Base-by-base conservation (phyloP, 495 filamentous ascomycete genomes). In the Pyronema domesticum region DNA sequence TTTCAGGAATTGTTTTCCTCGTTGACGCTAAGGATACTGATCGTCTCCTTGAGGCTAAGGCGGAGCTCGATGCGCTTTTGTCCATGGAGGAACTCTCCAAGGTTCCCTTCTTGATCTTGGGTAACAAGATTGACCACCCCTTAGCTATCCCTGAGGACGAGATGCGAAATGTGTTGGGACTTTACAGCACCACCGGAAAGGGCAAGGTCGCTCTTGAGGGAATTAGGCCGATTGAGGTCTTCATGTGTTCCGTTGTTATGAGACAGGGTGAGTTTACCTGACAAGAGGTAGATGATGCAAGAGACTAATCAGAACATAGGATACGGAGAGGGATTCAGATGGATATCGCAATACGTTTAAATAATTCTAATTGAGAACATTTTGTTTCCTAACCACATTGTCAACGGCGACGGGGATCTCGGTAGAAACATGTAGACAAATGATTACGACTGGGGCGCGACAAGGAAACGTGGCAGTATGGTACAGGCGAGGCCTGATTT, bases 231-330 rank as follows among this genome's bases (percentile, higher is more conserved):
- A 91, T 96, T 66, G 91, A 98, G 77, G 82, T 95, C 49, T 95
- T 95, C 72, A 95, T 95, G 89, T 95, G 89, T 77, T 89, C 84
- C 64, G 87, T 95, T 65, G 87, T 95, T 53, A 95, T 94, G 91
- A 77, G 89, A 68, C 89, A 95, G 72, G 89, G 83, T 85, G 57
- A 62, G 79, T 73, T 40, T 54, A 37, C 46, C 52, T n/a, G 47
- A n/a, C 10, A 13, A 49, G 14, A 40, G 58, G 58, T 13, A 11
- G 19, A 37, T 54, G 53, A 49, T 57, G 51, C 46, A 1, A 53
- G 30, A 58, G 49, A 56, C 18, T 4, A 37, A 7, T 9, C 11
- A 39, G 36, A 39, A 3, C 23, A 58, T 53, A 75, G 72, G 81
- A 46, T 88, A 88, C 65, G 82, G 83, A 50, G 83, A 88, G 64